Evolutionary conservation across 108 stramenopile species (phyloP).

Genomic region (Skeletonema grethae): DNA sequence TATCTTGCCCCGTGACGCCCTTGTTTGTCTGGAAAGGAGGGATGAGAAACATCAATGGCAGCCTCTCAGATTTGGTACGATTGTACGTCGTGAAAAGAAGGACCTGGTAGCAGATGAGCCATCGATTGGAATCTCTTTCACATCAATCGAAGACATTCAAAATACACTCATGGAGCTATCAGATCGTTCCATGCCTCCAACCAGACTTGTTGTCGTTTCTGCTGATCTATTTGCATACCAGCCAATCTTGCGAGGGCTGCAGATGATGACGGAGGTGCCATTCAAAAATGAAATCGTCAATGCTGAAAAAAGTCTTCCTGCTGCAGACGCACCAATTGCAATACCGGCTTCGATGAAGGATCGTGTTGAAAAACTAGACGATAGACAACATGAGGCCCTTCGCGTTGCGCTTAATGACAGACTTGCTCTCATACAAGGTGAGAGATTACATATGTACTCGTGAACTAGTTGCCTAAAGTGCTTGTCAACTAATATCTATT

Average conservation of each 20-base stretch:
- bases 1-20: constrained; percentile 14
- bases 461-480: too few relatives aligned
- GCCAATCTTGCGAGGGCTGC: constrained; percentile 13
- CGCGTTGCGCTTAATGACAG: constrained; percentile 6
- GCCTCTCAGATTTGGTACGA: constrained; percentile 17
- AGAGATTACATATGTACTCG: too few relatives aligned
- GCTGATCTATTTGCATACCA: constrained; percentile 27
- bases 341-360: constrained; percentile 8
- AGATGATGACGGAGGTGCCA: constrained; percentile 20
- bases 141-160: constrained; percentile 1
- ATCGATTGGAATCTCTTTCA: constrained; percentile 16
- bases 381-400: constrained; percentile 3
- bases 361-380: constrained; percentile 7
- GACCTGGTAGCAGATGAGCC: constrained; percentile 11
- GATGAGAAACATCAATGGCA: constrained; percentile 8
- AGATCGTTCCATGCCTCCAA: constrained; percentile 6
- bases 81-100: constrained; percentile 8
- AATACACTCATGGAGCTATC: constrained; percentile 13
- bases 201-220: constrained; percentile 20
- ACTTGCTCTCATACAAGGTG: not conserved
- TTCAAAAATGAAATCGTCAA: constrained; percentile 18
- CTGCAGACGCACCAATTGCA: not conserved
- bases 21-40: constrained; percentile 17
- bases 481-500: too few relatives aligned
- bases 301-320: constrained; percentile 3